Evolutionary conservation across 2,329 filamentous ascomycete genomes (phyloP).

Genomic region (Penicillium sp.): DNA sequence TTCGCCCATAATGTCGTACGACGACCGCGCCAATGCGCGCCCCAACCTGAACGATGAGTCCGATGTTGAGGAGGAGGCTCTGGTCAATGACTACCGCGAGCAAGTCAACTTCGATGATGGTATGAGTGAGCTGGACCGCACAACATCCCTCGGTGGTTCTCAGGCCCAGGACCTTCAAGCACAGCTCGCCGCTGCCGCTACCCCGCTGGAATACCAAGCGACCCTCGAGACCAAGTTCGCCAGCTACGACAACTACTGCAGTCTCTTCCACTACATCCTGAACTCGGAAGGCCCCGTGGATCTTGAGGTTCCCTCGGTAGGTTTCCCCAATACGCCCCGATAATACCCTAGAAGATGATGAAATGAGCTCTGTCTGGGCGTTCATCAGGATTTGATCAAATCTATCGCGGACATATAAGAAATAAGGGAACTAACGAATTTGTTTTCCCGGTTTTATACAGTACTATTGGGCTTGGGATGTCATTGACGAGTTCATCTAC

Average conservation of each 20-base stretch:
- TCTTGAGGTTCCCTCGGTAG: conserved; percentile 91
- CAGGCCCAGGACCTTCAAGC: conserved; percentile 91
- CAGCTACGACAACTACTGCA: conserved; percentile 99
- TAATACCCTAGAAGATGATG: conserved; percentile 10
- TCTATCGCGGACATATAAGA: background rate
- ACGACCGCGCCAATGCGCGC: conserved; percentile 48
- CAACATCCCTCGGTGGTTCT: conserved; percentile 70
- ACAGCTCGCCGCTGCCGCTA: conserved; percentile 86
- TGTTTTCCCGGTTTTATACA: conserved; percentile 44
- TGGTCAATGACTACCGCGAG: conserved; percentile 94
- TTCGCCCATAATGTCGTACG: conserved; percentile 48
- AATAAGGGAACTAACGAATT: conserved; percentile 17
- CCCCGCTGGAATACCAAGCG: conserved; percentile 93
- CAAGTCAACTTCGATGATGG: conserved; percentile 93
- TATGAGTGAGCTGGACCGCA: conserved; percentile 79
- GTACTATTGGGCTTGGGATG: conserved; percentile 99
- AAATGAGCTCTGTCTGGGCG: conserved; percentile 17
- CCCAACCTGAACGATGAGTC: conserved; percentile 72
- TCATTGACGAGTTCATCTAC: conserved; percentile 99
- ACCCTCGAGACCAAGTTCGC: conserved; percentile 96
- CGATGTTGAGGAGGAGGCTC: conserved; percentile 92
- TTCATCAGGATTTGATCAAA: conserved; percentile 6
- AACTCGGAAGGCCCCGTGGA: conserved; percentile 99
- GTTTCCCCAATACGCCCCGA: conserved; percentile 42
- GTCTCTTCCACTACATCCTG: conserved; percentile 97